These are phyloP conservation scores for Penicillium silybi DNA, from an alignment of 495 filamentous ascomycete genomes.

Conservation along the genomic window DNA sequence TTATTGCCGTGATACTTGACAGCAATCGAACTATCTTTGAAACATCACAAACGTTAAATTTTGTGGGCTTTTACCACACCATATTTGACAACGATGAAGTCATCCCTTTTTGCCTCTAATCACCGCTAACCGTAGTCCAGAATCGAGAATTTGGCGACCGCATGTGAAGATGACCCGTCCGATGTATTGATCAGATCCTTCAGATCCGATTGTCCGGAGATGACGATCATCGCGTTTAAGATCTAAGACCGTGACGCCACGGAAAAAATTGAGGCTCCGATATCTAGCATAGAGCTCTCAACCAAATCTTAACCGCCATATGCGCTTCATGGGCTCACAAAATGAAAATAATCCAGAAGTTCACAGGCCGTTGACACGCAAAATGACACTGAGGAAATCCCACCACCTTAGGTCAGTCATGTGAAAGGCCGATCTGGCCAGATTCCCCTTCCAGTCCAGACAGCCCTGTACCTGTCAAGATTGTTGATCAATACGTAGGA, in stretches of 20 bases:
- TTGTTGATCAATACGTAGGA: neutral
- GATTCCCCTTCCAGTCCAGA: neutral
- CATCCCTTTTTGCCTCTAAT: neutral
- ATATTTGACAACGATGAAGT: neutral
- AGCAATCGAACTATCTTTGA: neutral
- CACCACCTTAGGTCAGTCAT: too few relatives aligned
- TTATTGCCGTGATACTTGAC: neutral
- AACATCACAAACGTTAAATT: neutral
- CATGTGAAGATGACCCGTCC: neutral
- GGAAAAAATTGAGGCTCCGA: neutral
- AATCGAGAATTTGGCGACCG: neutral
- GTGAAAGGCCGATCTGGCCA: too few relatives aligned
- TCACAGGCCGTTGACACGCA: too few relatives aligned
- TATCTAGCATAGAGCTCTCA: neutral
- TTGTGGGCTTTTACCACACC: neutral
- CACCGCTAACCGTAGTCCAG: neutral
- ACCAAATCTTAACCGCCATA: neutral
- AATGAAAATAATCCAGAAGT: neutral
- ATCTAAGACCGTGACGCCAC: neutral
- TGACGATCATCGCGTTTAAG: neutral
- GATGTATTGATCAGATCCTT: neutral
- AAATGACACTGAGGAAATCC: neutral
- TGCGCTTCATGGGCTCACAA: neutral
- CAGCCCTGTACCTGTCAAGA: neutral
- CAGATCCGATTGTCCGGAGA: neutral